Percentiles rank a stretch among this genome's conserved stretches.
phyloP scores from a whole-genome alignment of 2,329 filamentous ascomycete species.

The Apiospora rasikravindrae region DNA sequence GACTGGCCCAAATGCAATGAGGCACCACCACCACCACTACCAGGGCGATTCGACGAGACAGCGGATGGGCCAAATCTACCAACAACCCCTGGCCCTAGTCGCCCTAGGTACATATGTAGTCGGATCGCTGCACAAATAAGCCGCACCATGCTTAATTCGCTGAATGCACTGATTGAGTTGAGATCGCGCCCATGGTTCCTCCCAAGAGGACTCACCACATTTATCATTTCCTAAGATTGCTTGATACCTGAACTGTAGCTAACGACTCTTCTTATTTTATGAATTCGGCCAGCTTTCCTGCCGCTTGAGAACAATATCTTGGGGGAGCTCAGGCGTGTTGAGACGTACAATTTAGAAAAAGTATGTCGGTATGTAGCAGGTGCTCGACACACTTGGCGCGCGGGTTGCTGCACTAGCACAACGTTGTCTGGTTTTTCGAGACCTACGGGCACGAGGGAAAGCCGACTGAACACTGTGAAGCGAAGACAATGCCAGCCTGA shows the following conservation, averaged over 20 bases:
- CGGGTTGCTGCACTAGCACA: constrained; percentile 12
- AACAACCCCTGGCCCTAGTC: constrained; percentile 5
- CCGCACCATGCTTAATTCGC: not conserved
- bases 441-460: not conserved
- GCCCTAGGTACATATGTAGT: not conserved
- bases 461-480: not conserved
- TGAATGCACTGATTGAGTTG: not conserved
- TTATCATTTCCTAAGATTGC: not conserved
- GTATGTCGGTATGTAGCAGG: too few species aligned
- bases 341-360: too few species aligned
- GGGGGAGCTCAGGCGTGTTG: not conserved
- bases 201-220: not conserved
- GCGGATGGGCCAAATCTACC: constrained; percentile 4
- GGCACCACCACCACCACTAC: not conserved
- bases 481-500: not conserved
- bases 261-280: not conserved
- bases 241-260: too few species aligned
- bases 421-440: not conserved
- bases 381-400: not conserved
- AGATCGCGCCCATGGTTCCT: not conserved
- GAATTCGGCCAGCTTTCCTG: not conserved
- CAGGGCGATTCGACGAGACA: constrained; percentile 7
- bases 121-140: constrained; percentile 10
- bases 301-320: not conserved
- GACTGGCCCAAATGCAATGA: constrained; percentile 5